Evolutionary conservation across 2,329 filamentous ascomycete species (phyloP), one percentile per base, ranked within the genome.

Genomic region (Ophiostoma triangulosporum): DNA sequence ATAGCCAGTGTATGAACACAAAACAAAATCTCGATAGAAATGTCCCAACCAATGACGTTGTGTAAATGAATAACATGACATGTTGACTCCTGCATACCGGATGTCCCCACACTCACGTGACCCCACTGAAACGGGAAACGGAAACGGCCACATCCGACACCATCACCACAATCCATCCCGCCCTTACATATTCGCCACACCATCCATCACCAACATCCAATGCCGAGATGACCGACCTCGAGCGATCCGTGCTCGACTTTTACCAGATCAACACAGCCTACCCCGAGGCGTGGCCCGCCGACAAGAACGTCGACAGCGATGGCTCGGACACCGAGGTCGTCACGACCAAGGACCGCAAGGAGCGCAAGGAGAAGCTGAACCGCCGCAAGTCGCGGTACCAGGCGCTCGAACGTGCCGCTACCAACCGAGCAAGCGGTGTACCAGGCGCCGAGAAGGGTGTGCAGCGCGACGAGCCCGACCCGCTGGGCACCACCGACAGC

Each of bases 391-490:
- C 87, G 48, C 79, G 86, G 63, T 96, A 88, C 66, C 88, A 90
- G 57, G 88, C 87, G 17, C 77, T 97, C 51, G 88, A 93, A 65
- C 78, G 84, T 55, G 81, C 81, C 52, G 78, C 84, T 48, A 86
- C 83, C 66, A 79, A 82, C 60, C 76, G 82, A 55, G 77, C 78
- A 62, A 87, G 80, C 65, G 70, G 75, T 50, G 69, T 87, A 17
- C 77, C 80, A 0, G 84, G 84, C 1, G 80, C 88, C 64, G 81
- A 77, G 46, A 60, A 60, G 57, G 55, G 55, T 29, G 86, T 95
- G 29, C 87, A 93, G 64, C 86, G 86, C 64, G 93, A 98, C 65
- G 94, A 98, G 67, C 80, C 88, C 2, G 93, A 98, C 69, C 89
- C 93, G 4, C 69, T 98, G 52, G 93, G 93, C n/a, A 82, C 81